phyloP scores from a whole-genome alignment of 1,284 basidiomycete species.

The Fomitopsis palustris region DNA sequence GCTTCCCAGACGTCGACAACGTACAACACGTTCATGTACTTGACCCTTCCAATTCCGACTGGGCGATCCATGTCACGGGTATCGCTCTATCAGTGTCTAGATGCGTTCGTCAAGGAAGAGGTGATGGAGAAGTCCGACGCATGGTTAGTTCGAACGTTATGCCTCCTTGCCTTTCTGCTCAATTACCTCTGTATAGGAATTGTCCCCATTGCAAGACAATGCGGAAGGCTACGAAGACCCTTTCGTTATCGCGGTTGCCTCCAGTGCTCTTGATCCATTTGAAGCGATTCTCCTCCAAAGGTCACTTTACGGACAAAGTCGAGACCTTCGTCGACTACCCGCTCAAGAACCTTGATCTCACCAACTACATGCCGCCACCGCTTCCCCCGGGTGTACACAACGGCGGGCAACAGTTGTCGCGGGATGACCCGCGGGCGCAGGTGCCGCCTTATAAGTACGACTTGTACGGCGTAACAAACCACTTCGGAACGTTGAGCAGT shows the following conservation, averaged over 20 bases:
- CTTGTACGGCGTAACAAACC: conserved; percentile 88
- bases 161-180: not conserved
- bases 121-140: conserved; percentile 92
- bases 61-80: conserved; percentile 61
- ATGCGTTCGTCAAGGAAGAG: conserved; percentile 90
- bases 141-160: conserved; percentile 57
- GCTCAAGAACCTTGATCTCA: conserved; percentile 79
- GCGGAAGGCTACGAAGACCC: conserved; percentile 78
- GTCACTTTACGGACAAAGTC: conserved; percentile 93
- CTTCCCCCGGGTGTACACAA: conserved; percentile 58
- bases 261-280: conserved; percentile 94
- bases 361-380: conserved; percentile 85
- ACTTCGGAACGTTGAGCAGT: conserved; percentile 85
- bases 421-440: conserved; percentile 77
- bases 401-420: conserved; percentile 36
- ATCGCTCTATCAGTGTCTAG: conserved; percentile 79
- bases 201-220: conserved; percentile 90
- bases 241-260: conserved; percentile 89
- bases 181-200: conserved; percentile 53
- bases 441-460: conserved; percentile 85
- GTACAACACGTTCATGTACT: conserved; percentile 96
- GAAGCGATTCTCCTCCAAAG: conserved; percentile 92
- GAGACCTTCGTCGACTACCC: conserved; percentile 92
- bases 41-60: conserved; percentile 87
- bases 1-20: conserved; percentile 88